Percentiles rank a stretch among this genome's conserved stretches.
phyloP scores from a whole-genome alignment of 768 basidiomycete genomes.

The Cantharellus cinnabarinus region DNA sequence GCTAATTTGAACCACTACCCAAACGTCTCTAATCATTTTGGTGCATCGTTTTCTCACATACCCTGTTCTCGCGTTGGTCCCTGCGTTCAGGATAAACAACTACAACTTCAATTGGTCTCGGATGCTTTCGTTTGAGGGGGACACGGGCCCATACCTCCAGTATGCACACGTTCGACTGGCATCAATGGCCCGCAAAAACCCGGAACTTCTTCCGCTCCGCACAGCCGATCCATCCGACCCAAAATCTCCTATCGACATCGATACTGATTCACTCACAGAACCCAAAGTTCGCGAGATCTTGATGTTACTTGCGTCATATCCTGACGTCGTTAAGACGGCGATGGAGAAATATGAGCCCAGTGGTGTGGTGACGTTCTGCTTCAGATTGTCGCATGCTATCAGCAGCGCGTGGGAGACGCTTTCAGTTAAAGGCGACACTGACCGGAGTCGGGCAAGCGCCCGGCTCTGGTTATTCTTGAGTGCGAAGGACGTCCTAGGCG shows the following conservation, averaged over 20 bases:
- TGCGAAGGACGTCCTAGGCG: slow-evolving; percentile 75
- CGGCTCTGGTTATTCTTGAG: slow-evolving; percentile 76
- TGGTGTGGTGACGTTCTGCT: slow-evolving; percentile 77
- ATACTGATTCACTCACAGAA: slow-evolving; percentile 42
- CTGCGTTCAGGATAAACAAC: slow-evolving; percentile 57
- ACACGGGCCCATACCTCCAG: slow-evolving; percentile 89
- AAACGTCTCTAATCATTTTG: not conserved
- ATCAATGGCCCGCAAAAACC: slow-evolving; percentile 83
- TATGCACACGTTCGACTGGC: slow-evolving; percentile 88
- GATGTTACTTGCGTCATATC: slow-evolving; percentile 76
- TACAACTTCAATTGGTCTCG: slow-evolving; percentile 89
- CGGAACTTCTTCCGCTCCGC: slow-evolving; percentile 61
- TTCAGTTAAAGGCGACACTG: slow-evolving; percentile 59
- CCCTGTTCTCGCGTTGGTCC: not conserved
- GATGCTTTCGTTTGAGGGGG: slow-evolving; percentile 90
- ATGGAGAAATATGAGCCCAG: slow-evolving; percentile 74
- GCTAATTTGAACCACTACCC: not conserved
- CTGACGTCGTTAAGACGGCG: slow-evolving; percentile 75
- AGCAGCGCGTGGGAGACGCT: slow-evolving; percentile 84
- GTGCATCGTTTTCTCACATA: not conserved
- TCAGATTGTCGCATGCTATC: slow-evolving; percentile 72
- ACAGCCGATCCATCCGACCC: slow-evolving; percentile 20
- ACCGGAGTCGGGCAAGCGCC: slow-evolving; percentile 62
- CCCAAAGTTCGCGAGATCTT: slow-evolving; percentile 71
- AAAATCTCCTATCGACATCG: slow-evolving; percentile 24